Percentiles rank a stretch among this genome's conserved stretches.
Conservation (phyloP, 2,329 filamentous ascomycete species). For the Cytospora chrysosperma region DNA sequence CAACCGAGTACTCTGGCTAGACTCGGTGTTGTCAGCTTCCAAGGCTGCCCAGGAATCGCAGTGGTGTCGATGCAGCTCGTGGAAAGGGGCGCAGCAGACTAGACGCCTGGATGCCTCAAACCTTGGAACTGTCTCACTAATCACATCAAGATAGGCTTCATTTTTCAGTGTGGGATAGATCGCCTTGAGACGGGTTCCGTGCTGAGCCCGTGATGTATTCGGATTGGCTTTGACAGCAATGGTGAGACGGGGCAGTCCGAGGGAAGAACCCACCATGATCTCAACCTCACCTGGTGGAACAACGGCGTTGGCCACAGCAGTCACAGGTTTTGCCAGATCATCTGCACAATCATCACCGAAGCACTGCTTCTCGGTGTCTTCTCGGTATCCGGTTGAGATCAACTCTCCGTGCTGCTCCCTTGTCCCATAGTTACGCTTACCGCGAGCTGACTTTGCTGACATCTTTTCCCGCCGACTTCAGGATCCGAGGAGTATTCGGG, state of each 20-base stretch:
- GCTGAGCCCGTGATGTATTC: neutral
- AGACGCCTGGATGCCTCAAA: neutral
- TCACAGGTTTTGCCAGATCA: neutral
- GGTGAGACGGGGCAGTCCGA: neutral
- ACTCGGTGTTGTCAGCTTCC: no score
- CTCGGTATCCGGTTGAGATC: no score
- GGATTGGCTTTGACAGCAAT: neutral
- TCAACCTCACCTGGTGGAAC: neutral
- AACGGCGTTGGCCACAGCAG: neutral
- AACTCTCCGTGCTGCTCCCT: no score
- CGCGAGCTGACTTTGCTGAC: no score
- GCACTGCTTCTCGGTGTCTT: no score
- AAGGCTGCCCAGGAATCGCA: neutral
- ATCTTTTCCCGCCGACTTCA: no score
- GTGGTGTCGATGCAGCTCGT: neutral
- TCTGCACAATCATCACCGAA: neutral
- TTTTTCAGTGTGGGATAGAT: no score
- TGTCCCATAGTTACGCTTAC: no score
- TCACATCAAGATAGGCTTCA: neutral
- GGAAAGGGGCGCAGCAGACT: neutral
- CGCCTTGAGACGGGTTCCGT: neutral
- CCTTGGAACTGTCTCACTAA: no score
- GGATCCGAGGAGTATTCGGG: neutral
- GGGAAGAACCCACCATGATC: neutral
- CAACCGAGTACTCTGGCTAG: neutral